Evolutionary conservation across 108 stramenopile species (phyloP).

Genomic region (Nitzschia sp.): DNA sequence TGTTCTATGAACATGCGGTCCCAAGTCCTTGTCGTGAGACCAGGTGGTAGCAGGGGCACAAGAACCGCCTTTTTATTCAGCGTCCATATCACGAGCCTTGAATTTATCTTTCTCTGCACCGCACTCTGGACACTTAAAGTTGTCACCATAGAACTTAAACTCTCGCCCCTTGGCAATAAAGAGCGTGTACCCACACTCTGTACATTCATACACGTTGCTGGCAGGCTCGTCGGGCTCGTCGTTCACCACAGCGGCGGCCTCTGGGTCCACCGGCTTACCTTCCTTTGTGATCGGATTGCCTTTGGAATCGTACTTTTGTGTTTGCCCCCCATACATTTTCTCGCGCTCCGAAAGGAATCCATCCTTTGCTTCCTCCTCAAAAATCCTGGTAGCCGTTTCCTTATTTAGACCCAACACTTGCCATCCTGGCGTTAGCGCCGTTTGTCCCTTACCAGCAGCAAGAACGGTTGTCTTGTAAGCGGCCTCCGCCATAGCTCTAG

Average conservation of each 20-base stretch:
- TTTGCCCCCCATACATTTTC: conserved; percentile 53
- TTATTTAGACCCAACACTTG: conserved; percentile 82
- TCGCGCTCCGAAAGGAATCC: conserved; percentile 77
- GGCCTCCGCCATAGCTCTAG: conserved; percentile 77
- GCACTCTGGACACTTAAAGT: conserved; percentile 88
- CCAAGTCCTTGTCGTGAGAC: too few relatives aligned
- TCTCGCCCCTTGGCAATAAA: conserved; percentile 90
- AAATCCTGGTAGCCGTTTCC: conserved; percentile 69
- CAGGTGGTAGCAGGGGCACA: too few relatives aligned
- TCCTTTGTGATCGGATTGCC: conserved; percentile 51
- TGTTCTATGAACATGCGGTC: too few relatives aligned
- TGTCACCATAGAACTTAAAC: conserved; percentile 81
- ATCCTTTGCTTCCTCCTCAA: conserved; percentile 59
- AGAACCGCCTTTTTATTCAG: conserved; percentile 16
- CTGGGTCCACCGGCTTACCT: conserved; percentile 58
- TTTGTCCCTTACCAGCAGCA: conserved; percentile 60
- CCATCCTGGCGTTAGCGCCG: conserved; percentile 74
- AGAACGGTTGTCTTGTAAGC: conserved; percentile 75
- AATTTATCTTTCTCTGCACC: conserved; percentile 82
- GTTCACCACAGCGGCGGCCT: conserved; percentile 40
- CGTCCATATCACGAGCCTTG: conserved; percentile 27
- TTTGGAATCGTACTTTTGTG: conserved; percentile 54
- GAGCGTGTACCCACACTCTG: conserved; percentile 84
- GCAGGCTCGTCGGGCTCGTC: conserved; percentile 35
- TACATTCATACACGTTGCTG: conserved; percentile 71